phyloP scores from a whole-genome alignment of 2,329 filamentous ascomycete genomes.

The Xylaria arbuscula region DNA sequence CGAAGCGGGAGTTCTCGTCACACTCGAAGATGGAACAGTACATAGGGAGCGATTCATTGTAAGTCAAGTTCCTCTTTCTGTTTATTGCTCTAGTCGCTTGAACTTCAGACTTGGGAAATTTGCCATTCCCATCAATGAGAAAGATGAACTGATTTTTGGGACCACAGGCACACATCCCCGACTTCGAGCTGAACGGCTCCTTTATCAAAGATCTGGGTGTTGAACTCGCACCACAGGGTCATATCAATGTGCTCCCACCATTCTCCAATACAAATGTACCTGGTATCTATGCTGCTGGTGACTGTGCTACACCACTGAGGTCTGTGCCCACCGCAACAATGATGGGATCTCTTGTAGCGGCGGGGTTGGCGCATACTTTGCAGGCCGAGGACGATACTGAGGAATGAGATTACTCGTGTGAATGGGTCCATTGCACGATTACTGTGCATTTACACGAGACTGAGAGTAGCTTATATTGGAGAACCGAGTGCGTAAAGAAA shows the following conservation, averaged over 20 bases:
- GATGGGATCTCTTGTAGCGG: conserved; percentile 44
- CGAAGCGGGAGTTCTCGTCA: conserved; percentile 43
- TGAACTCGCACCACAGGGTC: conserved; percentile 55
- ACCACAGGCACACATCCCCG: conserved; percentile 50
- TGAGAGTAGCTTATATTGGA: background rate
- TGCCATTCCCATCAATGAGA: background rate
- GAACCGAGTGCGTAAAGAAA: background rate
- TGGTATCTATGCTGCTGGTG: conserved; percentile 66
- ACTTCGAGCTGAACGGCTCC: conserved; percentile 53
- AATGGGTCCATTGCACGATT: background rate
- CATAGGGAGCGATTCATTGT: conserved; percentile 55
- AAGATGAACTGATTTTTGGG: conserved; percentile 10
- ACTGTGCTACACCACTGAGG: conserved; percentile 53
- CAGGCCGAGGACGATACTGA: conserved; percentile 43
- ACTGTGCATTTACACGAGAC: background rate
- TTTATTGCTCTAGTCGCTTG: background rate
- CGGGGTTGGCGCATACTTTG: conserved; percentile 41
- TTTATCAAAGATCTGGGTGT: conserved; percentile 59
- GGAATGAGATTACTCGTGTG: conserved; percentile 23
- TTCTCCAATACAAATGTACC: conserved; percentile 62
- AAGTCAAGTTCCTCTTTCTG: conserved; percentile 12
- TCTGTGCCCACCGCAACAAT: conserved; percentile 44
- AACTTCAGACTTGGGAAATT: background rate
- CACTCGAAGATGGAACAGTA: conserved; percentile 51
- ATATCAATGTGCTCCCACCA: conserved; percentile 56